These are phyloP conservation scores for Camptophora hylomeconis DNA, from an alignment of 2,329 filamentous ascomycete genomes.

Conservation along the genomic window DNA sequence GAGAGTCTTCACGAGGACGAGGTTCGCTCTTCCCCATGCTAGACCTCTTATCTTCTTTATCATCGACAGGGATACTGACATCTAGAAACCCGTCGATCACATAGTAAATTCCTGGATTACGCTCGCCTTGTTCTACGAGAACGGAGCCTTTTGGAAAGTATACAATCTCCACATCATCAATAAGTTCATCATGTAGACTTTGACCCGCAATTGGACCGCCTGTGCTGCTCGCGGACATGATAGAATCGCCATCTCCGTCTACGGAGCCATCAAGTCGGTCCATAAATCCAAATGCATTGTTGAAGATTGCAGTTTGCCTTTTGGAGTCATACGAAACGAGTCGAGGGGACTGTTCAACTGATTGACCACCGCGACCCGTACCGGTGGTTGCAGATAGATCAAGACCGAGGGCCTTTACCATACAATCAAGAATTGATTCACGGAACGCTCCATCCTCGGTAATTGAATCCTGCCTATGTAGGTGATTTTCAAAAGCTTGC, in stretches of 20 bases:
- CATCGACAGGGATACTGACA: slow-evolving; percentile 67
- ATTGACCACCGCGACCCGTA: slow-evolving; percentile 37
- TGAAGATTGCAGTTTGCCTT: slow-evolving; percentile 66
- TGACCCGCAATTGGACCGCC: slow-evolving; percentile 51
- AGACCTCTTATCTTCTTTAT: slow-evolving; percentile 29
- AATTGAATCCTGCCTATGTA: slow-evolving; percentile 64
- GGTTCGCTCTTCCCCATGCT: slow-evolving; percentile 22
- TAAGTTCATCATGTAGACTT: slow-evolving; percentile 62
- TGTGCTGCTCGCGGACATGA: slow-evolving; percentile 49
- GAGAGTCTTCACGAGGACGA: slow-evolving; percentile 25
- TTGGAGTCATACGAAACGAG: slow-evolving; percentile 73
- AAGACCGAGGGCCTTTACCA: slow-evolving; percentile 86
- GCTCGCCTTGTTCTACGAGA: slow-evolving; percentile 87
- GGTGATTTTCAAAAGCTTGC: slow-evolving; percentile 20
- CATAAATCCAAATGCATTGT: slow-evolving; percentile 84
- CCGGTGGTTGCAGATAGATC: slow-evolving; percentile 36
- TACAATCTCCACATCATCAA: slow-evolving; percentile 89
- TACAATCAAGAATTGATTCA: slow-evolving; percentile 82
- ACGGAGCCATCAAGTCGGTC: slow-evolving; percentile 64
- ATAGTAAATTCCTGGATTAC: slow-evolving; percentile 94
- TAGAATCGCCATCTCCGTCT: slow-evolving; percentile 78
- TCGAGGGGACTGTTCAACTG: slow-evolving; percentile 72
- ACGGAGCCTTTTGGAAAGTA: slow-evolving; percentile 93
- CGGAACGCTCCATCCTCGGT: slow-evolving; percentile 85
- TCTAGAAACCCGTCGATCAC: slow-evolving; percentile 95